phyloP scores from a whole-genome alignment of 805 yeast species.

The Candida taoyuanica region DNA sequence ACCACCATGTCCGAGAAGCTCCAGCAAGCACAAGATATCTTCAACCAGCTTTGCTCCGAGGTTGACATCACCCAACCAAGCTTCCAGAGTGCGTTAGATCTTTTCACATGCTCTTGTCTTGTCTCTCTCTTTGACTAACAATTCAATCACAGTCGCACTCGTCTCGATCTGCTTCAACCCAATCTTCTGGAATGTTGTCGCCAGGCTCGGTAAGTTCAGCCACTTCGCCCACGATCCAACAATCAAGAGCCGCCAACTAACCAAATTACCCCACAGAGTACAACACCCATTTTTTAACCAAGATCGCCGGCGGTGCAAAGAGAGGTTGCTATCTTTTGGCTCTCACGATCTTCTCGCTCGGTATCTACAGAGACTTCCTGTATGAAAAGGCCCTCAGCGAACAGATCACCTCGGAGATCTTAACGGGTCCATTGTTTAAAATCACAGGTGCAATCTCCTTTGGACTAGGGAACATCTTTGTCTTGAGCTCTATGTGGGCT shows the following conservation, averaged over 20 bases:
- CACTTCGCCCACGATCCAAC: neutral
- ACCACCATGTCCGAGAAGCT: conserved; percentile 14
- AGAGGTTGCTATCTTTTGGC: conserved; percentile 87
- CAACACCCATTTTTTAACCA: conserved; percentile 70
- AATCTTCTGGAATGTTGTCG: conserved; percentile 90
- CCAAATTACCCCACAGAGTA: conserved; percentile 47
- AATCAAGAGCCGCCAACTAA: neutral
- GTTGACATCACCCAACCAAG: conserved; percentile 22
- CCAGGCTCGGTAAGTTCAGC: conserved; percentile 48
- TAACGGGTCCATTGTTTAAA: conserved; percentile 39
- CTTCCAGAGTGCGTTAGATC: conserved; percentile 14
- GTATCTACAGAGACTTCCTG: conserved; percentile 73
- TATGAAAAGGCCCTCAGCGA: conserved; percentile 64
- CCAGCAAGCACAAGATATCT: conserved; percentile 13
- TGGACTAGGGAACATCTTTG: conserved; percentile 73
- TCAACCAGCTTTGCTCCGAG: conserved; percentile 22
- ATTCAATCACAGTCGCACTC: conserved; percentile 38
- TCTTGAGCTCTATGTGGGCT: conserved; percentile 80
- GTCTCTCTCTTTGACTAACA: neutral
- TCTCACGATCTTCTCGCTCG: conserved; percentile 74
- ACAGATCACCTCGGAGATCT: conserved; percentile 63
- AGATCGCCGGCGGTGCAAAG: conserved; percentile 60
- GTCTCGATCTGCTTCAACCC: conserved; percentile 85
- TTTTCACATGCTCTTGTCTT: neutral
- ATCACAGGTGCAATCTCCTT: conserved; percentile 53